Evolutionary conservation across 2,329 filamentous ascomycete species (phyloP).

Genomic region (Delphinella strobiligena): DNA sequence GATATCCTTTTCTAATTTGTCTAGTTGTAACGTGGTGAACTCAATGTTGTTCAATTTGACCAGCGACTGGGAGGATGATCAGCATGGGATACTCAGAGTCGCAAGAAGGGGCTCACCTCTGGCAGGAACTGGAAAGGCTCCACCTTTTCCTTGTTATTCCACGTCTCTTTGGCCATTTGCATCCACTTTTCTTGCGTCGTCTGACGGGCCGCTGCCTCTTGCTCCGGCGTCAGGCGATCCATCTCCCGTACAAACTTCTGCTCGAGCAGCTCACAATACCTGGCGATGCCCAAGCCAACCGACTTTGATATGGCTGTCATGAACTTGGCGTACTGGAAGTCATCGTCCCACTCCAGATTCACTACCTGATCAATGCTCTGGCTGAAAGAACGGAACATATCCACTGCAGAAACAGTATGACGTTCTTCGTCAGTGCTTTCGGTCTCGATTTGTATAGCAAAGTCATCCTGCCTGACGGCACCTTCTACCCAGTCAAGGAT

Average conservation of each 20-base stretch:
- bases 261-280: constrained; percentile 87
- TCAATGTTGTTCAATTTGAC: constrained; percentile 98
- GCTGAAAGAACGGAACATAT: constrained; percentile 88
- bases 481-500: constrained; percentile 77
- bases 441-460: constrained; percentile 56
- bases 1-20: constrained; percentile 78
- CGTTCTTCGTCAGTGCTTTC: constrained; percentile 66
- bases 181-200: constrained; percentile 87
- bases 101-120: constrained; percentile 47
- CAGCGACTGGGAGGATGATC: constrained; percentile 55
- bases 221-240: constrained; percentile 80
- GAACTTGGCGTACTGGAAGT: constrained; percentile 87
- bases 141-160: constrained; percentile 81
- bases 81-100: background rate
- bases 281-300: constrained; percentile 68
- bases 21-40: constrained; percentile 82
- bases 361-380: constrained; percentile 81
- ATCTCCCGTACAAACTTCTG: constrained; percentile 79
- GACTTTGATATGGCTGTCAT: constrained; percentile 87
- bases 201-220: constrained; percentile 64
- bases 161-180: constrained; percentile 85
- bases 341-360: constrained; percentile 81
- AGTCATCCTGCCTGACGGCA: constrained; percentile 81
- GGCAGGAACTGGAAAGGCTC: constrained; percentile 96
- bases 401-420: constrained; percentile 85